Conservation (phyloP, 805 yeast genomes). For the Torulaspora microellipsoides region DNA sequence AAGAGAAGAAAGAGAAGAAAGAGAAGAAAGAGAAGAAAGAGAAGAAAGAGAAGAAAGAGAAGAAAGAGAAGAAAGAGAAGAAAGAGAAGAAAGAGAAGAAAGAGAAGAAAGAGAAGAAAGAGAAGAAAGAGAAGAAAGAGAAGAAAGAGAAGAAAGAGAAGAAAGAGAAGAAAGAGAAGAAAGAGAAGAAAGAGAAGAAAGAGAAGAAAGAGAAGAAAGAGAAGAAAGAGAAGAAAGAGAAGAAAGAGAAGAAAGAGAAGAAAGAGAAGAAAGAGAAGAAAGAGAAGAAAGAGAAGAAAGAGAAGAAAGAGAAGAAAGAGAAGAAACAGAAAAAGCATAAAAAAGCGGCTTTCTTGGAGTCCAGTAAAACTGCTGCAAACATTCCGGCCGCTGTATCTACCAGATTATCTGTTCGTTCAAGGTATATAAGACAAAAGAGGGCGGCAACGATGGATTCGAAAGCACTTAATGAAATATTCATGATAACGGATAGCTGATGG, state of each 20-base stretch:
- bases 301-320: slow-evolving; percentile 27
- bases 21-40: slow-evolving; percentile 32
- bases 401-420: slow-evolving; percentile 73
- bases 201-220: slow-evolving; percentile 26
- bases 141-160: slow-evolving; percentile 1
- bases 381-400: slow-evolving; percentile 39
- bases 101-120: slow-evolving; percentile 27
- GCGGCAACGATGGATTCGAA: slow-evolving; percentile 88
- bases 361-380: slow-evolving; percentile 21
- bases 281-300: slow-evolving; percentile 31
- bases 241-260: slow-evolving; percentile 27
- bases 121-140: slow-evolving; percentile 24
- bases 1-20: slow-evolving; percentile 27
- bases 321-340: slow-evolving; percentile 29
- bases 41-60: slow-evolving; percentile 30
- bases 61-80: slow-evolving; percentile 28
- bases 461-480: slow-evolving; percentile 87
- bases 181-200: slow-evolving; percentile 25
- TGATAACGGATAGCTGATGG: slow-evolving; percentile 51
- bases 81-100: slow-evolving; percentile 29
- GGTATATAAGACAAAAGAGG: slow-evolving; percentile 84
- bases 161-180: slow-evolving; percentile 25
- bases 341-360: slow-evolving; percentile 26
- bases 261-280: slow-evolving; percentile 30
- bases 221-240: slow-evolving; percentile 26